Percentiles rank a stretch among this genome's conserved stretches.
phyloP scores from a whole-genome alignment of 2,329 filamentous ascomycete genomes.

The Orbilia brochopaga region DNA sequence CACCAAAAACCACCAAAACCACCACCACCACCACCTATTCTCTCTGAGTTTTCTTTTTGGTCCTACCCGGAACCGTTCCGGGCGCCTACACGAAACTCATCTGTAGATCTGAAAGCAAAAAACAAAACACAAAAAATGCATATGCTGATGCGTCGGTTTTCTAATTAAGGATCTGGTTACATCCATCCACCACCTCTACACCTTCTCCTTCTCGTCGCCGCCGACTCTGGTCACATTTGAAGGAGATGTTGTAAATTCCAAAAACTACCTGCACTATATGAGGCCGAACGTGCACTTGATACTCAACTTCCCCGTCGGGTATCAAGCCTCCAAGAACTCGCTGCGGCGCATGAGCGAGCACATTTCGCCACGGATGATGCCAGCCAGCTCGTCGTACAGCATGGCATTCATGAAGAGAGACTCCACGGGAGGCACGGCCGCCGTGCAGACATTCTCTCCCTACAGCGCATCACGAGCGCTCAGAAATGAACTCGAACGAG shows the following conservation, averaged over 20 bases:
- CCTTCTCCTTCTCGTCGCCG: constrained; percentile 49
- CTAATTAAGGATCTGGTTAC: constrained; percentile 49
- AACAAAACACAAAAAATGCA: background rate
- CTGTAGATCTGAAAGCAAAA: constrained; percentile 34
- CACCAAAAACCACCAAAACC: constrained; percentile 15
- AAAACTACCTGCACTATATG: constrained; percentile 50
- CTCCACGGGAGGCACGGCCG: constrained; percentile 37
- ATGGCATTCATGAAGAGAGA: constrained; percentile 52
- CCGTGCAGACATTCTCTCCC: constrained; percentile 47
- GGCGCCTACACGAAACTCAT: constrained; percentile 39
- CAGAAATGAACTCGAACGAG: constrained; percentile 50
- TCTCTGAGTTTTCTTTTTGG: constrained; percentile 37
- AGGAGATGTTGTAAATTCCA: constrained; percentile 52
- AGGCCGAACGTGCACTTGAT: constrained; percentile 52
- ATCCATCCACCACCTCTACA: constrained; percentile 50
- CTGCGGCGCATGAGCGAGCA: constrained; percentile 48
- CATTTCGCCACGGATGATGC: constrained; percentile 49
- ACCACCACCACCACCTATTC: constrained; percentile 10
- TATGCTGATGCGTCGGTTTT: constrained; percentile 18
- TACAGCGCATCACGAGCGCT: constrained; percentile 45
- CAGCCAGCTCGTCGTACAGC: constrained; percentile 48
- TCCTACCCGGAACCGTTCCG: constrained; percentile 45
- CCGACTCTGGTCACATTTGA: constrained; percentile 54
- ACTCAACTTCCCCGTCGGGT: constrained; percentile 50
- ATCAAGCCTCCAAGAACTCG: constrained; percentile 49